Evolutionary conservation across 306 rosid genomes (phyloP).

Genomic region (Canavalia gladiata): DNA sequence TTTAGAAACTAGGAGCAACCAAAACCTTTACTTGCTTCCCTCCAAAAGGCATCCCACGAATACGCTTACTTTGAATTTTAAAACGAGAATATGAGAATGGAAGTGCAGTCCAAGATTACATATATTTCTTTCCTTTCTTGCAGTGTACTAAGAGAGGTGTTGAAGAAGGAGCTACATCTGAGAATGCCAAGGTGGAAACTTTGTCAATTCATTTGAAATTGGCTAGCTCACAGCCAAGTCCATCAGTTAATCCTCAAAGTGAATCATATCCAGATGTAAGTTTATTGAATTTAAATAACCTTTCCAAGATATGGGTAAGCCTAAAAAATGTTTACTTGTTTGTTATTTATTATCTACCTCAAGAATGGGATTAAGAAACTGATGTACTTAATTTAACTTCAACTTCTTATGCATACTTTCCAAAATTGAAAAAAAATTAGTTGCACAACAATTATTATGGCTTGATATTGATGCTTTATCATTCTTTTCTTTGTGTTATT

Average conservation of each 20-base stretch:
- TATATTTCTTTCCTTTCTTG: neutral
- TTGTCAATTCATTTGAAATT: slow-evolving; percentile 10
- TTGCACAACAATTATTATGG: neutral
- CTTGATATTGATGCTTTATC: neutral
- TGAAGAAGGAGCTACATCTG: neutral
- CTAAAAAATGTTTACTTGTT: neutral
- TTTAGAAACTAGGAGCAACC: too few species aligned
- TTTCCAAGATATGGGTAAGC: neutral
- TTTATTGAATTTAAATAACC: neutral
- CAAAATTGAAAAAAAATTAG: neutral
- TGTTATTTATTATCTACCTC: neutral
- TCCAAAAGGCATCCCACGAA: neutral
- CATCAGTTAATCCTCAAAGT: neutral
- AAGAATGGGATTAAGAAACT: neutral
- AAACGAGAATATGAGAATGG: neutral
- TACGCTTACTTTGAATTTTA: neutral
- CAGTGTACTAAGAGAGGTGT: slow-evolving; percentile 20
- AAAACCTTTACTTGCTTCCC: too few species aligned
- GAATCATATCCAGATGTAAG: slow-evolving; percentile 40
- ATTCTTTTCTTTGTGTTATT: neutral
- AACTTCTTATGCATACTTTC: neutral
- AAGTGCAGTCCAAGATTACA: neutral
- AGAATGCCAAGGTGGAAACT: neutral
- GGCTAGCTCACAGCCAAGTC: neutral
- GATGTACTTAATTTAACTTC: neutral